Evolutionary conservation across 2,329 filamentous ascomycete genomes (phyloP).

Genomic region (Trichoderma breve): DNA sequence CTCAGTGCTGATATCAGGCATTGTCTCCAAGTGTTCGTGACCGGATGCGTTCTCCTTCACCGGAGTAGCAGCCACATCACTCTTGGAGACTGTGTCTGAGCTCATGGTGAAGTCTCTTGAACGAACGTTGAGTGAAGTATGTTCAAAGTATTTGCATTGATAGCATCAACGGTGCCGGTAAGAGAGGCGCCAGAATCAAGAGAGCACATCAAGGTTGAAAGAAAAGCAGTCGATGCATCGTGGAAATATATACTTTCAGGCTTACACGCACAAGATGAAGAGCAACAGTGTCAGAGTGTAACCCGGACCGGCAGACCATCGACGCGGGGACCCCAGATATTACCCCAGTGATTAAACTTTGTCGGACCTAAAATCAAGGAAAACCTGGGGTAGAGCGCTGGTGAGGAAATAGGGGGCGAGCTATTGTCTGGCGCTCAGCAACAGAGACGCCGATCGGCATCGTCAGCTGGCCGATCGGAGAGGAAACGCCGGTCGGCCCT

Average conservation of each 20-base stretch:
- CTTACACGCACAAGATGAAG: not conserved
- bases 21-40: slow-evolving; percentile 1
- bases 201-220: not conserved
- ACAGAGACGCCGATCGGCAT: slow-evolving; percentile 8
- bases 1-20: not conserved
- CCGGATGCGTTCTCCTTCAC: not conserved
- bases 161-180: not conserved
- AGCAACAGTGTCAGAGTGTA: not conserved
- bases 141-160: not conserved
- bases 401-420: not conserved
- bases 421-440: not conserved
- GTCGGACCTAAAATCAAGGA: not conserved
- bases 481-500: not conserved
- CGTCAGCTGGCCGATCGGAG: slow-evolving; percentile 3
- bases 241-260: slow-evolving; percentile 1
- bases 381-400: slow-evolving; percentile 2
- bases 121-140: not conserved
- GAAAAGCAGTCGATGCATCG: not conserved
- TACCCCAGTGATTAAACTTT: not conserved
- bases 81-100: not conserved
- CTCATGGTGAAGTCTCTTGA: not conserved
- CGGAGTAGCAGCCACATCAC: not conserved
- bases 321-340: slow-evolving; percentile 9
- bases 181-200: not conserved
- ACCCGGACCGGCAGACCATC: slow-evolving; percentile 1